Evolutionary conservation across 169 alveolate genomes (phyloP), one percentile per base, ranked within the genome.

Genomic region (Plasmodium cynomolgi): DNA sequence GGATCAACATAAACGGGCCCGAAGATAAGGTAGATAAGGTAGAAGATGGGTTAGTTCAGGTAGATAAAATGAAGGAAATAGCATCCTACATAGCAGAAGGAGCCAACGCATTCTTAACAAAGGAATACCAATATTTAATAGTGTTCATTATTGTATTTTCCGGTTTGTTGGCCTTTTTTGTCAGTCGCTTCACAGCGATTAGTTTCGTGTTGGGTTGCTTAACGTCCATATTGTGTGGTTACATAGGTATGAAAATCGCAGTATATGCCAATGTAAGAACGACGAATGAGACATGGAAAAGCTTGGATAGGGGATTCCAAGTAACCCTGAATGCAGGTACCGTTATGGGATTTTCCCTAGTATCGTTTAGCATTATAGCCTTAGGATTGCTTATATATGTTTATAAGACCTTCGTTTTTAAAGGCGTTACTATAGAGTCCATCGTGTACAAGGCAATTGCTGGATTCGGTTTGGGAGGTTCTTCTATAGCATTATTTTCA

Each of bases 401-500:
- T 23, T 97, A 96, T 84, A 94, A 95, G 72, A 80, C 91, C 56
- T 84, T 39, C 34, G 50, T 92, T 37, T 41, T 50, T 73, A 34
- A 23, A 74, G 23, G 73, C 20, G 13, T 31, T 39, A 0, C 34
- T 6, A 0, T 47, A 29, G 96, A 95, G 74, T 71, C 85, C 72
- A 56, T 88, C 44, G 74, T 97, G 41, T 97, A 95, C 88, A 98
- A 97, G 79, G 97, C 96, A 47, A 93, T 97, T 23, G 98, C 99
- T 29, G 99, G 98, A 20, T 97, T 95, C 75, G 98, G 98, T 1
- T 95, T 97, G 23, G 99, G 98, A 37, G 99, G 98, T 68, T 97
- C 98, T 29, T 97, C 98, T n/a, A 96, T 98, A 62, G 99, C 99
- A 33, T 86, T 98, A 83, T 97, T 98, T 92, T 98, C 98, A 73